These are phyloP conservation scores for Aspergillus pseudoglaucus DNA, from an alignment of 2,329 filamentous ascomycete genomes.

Conservation along the genomic window DNA sequence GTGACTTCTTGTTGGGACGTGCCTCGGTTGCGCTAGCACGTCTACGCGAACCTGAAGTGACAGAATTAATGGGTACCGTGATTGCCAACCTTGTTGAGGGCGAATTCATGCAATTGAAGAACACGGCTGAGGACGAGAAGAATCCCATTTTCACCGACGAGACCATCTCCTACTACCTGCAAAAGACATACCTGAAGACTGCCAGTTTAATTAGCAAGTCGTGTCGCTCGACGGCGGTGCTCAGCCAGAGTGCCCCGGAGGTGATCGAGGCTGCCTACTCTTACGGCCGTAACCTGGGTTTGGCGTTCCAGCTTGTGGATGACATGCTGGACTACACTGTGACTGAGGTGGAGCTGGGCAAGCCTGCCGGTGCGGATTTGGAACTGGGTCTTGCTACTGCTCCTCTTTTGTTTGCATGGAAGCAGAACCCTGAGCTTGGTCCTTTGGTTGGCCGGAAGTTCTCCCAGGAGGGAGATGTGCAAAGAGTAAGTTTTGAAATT, in stretches of 20 bases:
- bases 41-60: conserved; percentile 85
- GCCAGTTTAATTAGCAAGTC: conserved; percentile 95
- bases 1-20: conserved; percentile 89
- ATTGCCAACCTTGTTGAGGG: conserved; percentile 97
- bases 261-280: conserved; percentile 86
- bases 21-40: conserved; percentile 90
- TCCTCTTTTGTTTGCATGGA: conserved; percentile 92
- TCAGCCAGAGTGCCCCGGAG: conserved; percentile 68
- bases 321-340: conserved; percentile 97
- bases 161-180: conserved; percentile 84
- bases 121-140: conserved; percentile 81
- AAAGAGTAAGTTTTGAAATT: conserved; percentile 54
- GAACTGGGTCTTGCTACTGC: conserved; percentile 91
- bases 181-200: conserved; percentile 97
- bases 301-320: conserved; percentile 96
- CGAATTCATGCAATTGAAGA: conserved; percentile 99
- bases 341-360: conserved; percentile 76
- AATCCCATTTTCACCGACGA: conserved; percentile 83
- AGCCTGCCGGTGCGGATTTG: conserved; percentile 89
- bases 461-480: conserved; percentile 71
- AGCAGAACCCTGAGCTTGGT: conserved; percentile 75
- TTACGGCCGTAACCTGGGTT: conserved; percentile 86
- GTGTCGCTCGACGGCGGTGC: conserved; percentile 79
- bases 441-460: conserved; percentile 90
- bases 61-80: conserved; percentile 87